Base-by-base conservation (phyloP, 257 asterid genomes). In the Schizonepeta tenuifolia region DNA sequence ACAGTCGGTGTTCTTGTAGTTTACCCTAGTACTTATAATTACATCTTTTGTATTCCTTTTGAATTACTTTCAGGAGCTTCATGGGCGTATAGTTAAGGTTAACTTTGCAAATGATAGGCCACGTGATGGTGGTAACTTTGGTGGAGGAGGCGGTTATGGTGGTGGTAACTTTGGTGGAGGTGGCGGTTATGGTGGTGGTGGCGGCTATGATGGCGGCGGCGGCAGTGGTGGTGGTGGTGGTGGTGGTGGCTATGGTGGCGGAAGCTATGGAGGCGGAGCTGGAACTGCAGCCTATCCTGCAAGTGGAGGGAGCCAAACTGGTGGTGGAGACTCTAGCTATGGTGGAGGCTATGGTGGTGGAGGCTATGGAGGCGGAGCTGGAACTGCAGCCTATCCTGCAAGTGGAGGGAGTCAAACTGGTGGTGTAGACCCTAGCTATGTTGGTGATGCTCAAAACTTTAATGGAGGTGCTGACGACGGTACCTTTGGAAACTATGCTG, bases 61-160 rank as follows among this genome's bases (percentile, higher is more conserved):
- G 62, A 14, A 40, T 40, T 65, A 43, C 51, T 83, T 69, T 46
- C 78, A 90, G 98, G 93, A 87, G 2, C 90, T 93, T 75, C 82
- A 93, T 46, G 98, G 97, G 53, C 97, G 98, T 17, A 74, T 10
- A 22, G 44, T 93, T 36, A 89, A 79, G 84, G 98, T 93, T 71
- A 80, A 81, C 78, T 80, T 77, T 53, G 97, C 98, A 35, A 87
- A 81, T 73, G 97, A 90, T 58, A 90, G 88, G 78, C 51, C 87
- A 55, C 81, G 79, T 13, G 81, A 49, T 3, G 53, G 75, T 3
- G 77, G 85, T 0, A 35, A 68, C 4, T 75, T 82, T 8, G 75
- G 78, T 5, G 50, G 9, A 21, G 80, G 76, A 8, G 69, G 77
- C 6, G 38, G 40, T 13, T 67, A 60, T 20, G 78, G 79, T 1